These are phyloP conservation scores for Fusarium euwallaceae DNA, from an alignment of 2,329 filamentous ascomycete genomes.

Conservation along the genomic window DNA sequence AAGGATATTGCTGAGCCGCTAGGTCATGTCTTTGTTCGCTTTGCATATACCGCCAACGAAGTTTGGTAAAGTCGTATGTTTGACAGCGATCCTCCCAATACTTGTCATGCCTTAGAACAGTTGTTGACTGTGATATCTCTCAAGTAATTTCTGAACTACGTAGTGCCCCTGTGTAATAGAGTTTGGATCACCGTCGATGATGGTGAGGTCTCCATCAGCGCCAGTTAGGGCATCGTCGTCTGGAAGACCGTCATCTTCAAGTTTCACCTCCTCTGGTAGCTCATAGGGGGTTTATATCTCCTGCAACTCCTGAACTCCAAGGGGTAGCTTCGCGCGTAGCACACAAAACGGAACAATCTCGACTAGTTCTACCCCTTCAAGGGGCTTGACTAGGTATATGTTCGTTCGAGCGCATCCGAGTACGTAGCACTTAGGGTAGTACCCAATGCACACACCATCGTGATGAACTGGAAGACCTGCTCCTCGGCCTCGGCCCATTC, in stretches of 20 bases:
- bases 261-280: not conserved
- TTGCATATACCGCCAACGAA: not conserved
- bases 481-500: not conserved
- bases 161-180: not conserved
- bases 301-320: slow-evolving; percentile 9
- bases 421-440: not conserved
- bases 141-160: slow-evolving; percentile 4
- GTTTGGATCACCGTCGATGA: not conserved
- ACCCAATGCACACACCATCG: not conserved
- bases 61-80: not conserved
- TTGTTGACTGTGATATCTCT: not conserved
- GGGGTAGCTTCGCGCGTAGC: not conserved
- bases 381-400: not conserved
- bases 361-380: not conserved
- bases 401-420: not conserved
- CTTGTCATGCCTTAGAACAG: not conserved
- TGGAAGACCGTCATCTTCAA: not conserved
- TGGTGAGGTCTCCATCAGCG: not conserved
- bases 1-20: not conserved
- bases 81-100: not conserved
- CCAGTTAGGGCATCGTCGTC: not conserved
- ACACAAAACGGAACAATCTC: slow-evolving; percentile 14
- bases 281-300: not conserved
- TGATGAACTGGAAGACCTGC: not conserved
- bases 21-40: not conserved